These are phyloP conservation scores for Sugiyamaella neomexicana DNA, from an alignment of 1,139 yeast species.

Conservation along the genomic window DNA sequence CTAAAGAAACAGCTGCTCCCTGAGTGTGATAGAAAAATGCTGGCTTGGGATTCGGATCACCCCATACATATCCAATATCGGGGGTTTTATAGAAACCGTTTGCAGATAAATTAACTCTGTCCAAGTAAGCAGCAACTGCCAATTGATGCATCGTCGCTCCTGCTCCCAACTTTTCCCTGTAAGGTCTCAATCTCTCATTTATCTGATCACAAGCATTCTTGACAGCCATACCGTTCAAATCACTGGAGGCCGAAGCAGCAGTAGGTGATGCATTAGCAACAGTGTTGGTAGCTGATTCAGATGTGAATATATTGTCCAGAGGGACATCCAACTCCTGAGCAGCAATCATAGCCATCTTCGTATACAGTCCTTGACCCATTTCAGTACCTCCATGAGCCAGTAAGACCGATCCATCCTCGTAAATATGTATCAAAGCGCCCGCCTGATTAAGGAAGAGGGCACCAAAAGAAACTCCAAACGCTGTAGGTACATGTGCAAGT, in stretches of 20 bases:
- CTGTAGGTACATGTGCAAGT: slow-evolving; percentile 47
- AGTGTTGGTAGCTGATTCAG: slow-evolving; percentile 48
- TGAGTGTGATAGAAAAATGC: slow-evolving; percentile 49
- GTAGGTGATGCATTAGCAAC: slow-evolving; percentile 51
- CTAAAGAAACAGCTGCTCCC: slow-evolving; percentile 45
- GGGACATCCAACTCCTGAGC: slow-evolving; percentile 47
- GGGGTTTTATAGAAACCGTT: slow-evolving; percentile 53
- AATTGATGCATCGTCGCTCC: slow-evolving; percentile 44
- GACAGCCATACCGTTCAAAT: slow-evolving; percentile 50
- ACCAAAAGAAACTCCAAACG: slow-evolving; percentile 50
- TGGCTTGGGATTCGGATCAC: slow-evolving; percentile 45
- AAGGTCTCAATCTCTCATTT: slow-evolving; percentile 44
- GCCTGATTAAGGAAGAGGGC: slow-evolving; percentile 48
- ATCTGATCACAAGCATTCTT: slow-evolving; percentile 48
- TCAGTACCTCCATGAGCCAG: slow-evolving; percentile 52
- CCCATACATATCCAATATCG: slow-evolving; percentile 47
- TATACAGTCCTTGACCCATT: slow-evolving; percentile 51
- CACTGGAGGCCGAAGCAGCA: slow-evolving; percentile 50
- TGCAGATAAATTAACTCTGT: slow-evolving; percentile 48
- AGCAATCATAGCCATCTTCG: slow-evolving; percentile 50
- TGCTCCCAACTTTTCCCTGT: slow-evolving; percentile 41
- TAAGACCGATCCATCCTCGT: slow-evolving; percentile 48
- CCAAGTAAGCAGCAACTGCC: slow-evolving; percentile 46
- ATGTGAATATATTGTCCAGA: slow-evolving; percentile 43
- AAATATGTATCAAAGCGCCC: slow-evolving; percentile 49